Conservation (phyloP, 768 basidiomycete species). For the Pleurotus tuoliensis region DNA sequence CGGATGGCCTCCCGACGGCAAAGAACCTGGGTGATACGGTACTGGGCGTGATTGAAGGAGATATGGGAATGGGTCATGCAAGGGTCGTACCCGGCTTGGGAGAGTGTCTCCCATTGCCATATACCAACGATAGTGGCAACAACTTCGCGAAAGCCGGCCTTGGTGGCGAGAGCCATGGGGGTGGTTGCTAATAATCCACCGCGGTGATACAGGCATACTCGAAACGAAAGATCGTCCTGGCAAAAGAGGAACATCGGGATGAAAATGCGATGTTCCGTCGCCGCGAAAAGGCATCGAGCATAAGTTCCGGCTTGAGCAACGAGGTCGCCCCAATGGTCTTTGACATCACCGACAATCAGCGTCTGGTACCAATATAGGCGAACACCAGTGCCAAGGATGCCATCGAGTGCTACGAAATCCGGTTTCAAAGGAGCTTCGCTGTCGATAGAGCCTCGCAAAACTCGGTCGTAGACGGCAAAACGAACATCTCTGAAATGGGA, state of each 20-base stretch:
- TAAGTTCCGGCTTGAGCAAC: conserved; percentile 6
- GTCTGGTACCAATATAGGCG: conserved; percentile 5
- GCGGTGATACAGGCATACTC: conserved; percentile 8
- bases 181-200: conserved; percentile 3
- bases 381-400: neutral
- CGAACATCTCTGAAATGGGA: neutral
- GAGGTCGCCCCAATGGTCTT: neutral
- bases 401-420: neutral
- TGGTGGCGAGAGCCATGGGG: neutral
- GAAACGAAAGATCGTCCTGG: neutral
- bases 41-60: neutral
- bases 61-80: neutral
- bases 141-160: neutral
- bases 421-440: neutral
- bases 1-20: neutral
- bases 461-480: neutral
- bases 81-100: neutral
- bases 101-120: neutral
- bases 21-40: conserved; percentile 2
- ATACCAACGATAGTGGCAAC: neutral
- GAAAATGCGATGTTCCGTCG: conserved; percentile 1
- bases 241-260: conserved; percentile 5
- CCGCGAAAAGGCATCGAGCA: conserved; percentile 8
- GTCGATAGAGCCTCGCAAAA: neutral
- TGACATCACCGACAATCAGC: conserved; percentile 3